These are phyloP conservation scores for Zygosaccharomyces gambellarensis DNA, from an alignment of 805 yeast species.

Conservation along the genomic window DNA sequence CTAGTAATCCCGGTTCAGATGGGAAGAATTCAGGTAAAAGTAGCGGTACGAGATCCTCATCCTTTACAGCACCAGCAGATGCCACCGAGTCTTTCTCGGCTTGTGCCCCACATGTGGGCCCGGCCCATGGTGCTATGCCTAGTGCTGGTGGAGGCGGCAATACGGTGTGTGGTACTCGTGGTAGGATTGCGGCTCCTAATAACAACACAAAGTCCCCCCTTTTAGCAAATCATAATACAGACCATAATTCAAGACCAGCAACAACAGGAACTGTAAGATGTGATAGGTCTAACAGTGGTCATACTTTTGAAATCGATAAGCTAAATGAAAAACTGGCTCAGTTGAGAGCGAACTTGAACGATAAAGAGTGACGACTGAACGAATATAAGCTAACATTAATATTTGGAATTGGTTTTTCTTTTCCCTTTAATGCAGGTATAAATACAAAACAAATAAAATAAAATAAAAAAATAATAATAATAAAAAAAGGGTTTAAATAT, in stretches of 20 bases:
- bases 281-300: conserved; percentile 3
- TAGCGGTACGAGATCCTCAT: conserved; percentile 9
- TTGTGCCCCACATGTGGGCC: neutral
- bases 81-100: neutral
- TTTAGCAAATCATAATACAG: conserved; percentile 7
- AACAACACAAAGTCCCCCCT: conserved; percentile 11
- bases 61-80: conserved; percentile 3
- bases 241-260: conserved; percentile 6
- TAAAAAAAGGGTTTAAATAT: too few relatives aligned
- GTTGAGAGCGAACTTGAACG: conserved; percentile 15
- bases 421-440: neutral
- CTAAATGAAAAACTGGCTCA: conserved; percentile 32
- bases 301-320: conserved; percentile 27
- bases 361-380: conserved; percentile 6
- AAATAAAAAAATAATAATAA: too few relatives aligned
- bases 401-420: neutral
- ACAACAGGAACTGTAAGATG: conserved; percentile 3
- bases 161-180: conserved; percentile 13
- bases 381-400: neutral
- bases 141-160: conserved; percentile 16
- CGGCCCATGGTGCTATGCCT: conserved; percentile 1
- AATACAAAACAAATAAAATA: neutral
- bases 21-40: conserved; percentile 13
- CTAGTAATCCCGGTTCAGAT: conserved; percentile 19
- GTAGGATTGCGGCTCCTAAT: conserved; percentile 8